phyloP scores from a whole-genome alignment of 2,329 filamentous ascomycete genomes.

The Diaporthe vexans region DNA sequence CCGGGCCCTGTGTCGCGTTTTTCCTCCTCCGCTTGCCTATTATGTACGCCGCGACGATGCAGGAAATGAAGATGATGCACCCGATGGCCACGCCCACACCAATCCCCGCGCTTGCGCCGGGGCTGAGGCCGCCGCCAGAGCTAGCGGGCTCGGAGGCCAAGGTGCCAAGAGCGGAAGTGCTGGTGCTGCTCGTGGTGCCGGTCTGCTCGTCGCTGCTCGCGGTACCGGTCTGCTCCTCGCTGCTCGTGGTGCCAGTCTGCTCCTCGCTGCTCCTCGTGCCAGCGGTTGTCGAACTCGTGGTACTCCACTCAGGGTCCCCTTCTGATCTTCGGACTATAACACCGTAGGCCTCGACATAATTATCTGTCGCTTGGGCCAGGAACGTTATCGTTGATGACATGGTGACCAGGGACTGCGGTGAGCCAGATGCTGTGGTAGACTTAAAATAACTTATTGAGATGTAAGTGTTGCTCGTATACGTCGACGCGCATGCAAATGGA shows the following conservation, averaged over 20 bases:
- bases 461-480: neutral
- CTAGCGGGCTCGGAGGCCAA: neutral
- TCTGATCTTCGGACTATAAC: neutral
- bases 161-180: neutral
- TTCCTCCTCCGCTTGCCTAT: conserved; percentile 14
- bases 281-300: neutral
- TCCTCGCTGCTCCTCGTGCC: neutral
- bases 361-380: neutral
- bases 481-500: conserved; percentile 17
- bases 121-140: conserved; percentile 5
- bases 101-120: conserved; percentile 14
- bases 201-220: neutral
- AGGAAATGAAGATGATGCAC: conserved; percentile 36
- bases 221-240: neutral
- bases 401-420: neutral
- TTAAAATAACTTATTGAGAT: neutral
- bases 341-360: conserved; percentile 12
- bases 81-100: conserved; percentile 21
- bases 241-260: neutral
- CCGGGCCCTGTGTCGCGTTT: neutral
- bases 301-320: conserved; percentile 17
- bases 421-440: neutral
- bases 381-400: neutral
- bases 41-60: conserved; percentile 17
- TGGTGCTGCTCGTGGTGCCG: neutral